Evolutionary conservation across 108 stramenopile genomes (phyloP).

Genomic region (Cyclotella kingstonii): DNA sequence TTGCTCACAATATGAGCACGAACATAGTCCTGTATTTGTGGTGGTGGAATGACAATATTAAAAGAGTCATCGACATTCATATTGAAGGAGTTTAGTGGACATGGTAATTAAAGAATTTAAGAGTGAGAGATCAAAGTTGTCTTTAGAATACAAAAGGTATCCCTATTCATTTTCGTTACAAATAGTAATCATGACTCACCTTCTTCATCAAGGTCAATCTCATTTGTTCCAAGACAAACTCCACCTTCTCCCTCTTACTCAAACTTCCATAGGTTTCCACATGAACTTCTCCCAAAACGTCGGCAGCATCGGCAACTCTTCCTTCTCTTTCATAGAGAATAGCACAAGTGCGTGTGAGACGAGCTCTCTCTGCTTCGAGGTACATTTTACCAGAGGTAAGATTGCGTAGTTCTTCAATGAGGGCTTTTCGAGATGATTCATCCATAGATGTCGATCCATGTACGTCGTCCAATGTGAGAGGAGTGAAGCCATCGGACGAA

Average conservation of each 20-base stretch:
- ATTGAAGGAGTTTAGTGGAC: too few species aligned
- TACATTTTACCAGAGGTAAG: slow-evolving; percentile 97
- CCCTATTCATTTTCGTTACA: too few species aligned
- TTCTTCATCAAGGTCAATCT: slow-evolving; percentile 90
- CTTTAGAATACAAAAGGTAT: too few species aligned
- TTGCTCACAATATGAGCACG: slow-evolving; percentile 93
- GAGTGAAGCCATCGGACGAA: slow-evolving; percentile 50
- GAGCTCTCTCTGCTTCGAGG: slow-evolving; percentile 94
- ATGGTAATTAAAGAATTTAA: too few species aligned
- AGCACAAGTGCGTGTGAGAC: slow-evolving; percentile 84
- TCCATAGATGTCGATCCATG: too few species aligned
- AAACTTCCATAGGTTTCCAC: slow-evolving; percentile 98
- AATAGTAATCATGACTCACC: slow-evolving; percentile 11
- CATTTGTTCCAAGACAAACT: slow-evolving; percentile 99
- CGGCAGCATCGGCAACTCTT: slow-evolving; percentile 80
- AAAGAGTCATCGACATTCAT: too few species aligned
- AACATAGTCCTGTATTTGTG: slow-evolving; percentile 92
- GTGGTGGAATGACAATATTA: too few species aligned
- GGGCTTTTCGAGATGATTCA: slow-evolving; percentile 49
- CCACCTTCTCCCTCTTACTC: slow-evolving; percentile 95
- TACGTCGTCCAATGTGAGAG: too few species aligned
- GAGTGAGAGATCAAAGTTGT: too few species aligned
- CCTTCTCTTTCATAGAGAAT: slow-evolving; percentile 83
- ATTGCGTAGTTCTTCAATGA: slow-evolving; percentile 87
- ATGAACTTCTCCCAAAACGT: slow-evolving; percentile 95